phyloP scores from a whole-genome alignment of 768 basidiomycete genomes.

The Mycena pura region DNA sequence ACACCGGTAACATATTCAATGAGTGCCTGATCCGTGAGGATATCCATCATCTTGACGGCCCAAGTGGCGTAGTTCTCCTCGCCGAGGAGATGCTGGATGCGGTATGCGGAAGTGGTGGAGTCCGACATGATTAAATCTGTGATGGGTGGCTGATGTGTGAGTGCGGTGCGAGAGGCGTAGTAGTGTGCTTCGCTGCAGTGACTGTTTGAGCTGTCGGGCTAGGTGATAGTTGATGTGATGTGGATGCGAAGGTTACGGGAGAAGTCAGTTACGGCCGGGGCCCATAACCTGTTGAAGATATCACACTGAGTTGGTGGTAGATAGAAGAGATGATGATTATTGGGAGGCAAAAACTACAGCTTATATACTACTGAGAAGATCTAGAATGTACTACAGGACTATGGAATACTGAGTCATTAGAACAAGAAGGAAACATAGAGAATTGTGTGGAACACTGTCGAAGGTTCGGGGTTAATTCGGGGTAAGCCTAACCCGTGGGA shows the following conservation, averaged over 20 bases:
- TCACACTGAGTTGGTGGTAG: background rate
- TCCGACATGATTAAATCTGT: conserved; percentile 22
- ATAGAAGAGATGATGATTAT: background rate
- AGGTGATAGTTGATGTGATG: background rate
- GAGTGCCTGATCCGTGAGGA: conserved; percentile 30
- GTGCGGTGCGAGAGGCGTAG: conserved; percentile 5
- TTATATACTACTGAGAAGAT: background rate
- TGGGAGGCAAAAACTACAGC: background rate
- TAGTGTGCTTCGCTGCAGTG: conserved; percentile 9
- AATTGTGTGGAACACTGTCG: too few relatives aligned
- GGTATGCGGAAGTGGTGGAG: conserved; percentile 16
- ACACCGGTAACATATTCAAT: conserved; percentile 18
- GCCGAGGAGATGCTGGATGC: conserved; percentile 29
- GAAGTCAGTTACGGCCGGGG: conserved; percentile 14
- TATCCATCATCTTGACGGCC: conserved; percentile 28
- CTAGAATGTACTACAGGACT: too few relatives aligned
- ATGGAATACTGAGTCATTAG: too few relatives aligned
- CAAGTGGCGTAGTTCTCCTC: conserved; percentile 28
- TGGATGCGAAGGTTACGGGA: background rate
- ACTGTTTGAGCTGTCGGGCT: conserved; percentile 12
- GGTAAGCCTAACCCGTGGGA: too few relatives aligned
- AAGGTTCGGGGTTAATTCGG: too few relatives aligned
- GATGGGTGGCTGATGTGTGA: background rate
- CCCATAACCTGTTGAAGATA: conserved; percentile 20
- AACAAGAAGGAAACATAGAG: too few relatives aligned